Conservation (phyloP, 148 eudicot species). For the Chenopodium quinoa region DNA sequence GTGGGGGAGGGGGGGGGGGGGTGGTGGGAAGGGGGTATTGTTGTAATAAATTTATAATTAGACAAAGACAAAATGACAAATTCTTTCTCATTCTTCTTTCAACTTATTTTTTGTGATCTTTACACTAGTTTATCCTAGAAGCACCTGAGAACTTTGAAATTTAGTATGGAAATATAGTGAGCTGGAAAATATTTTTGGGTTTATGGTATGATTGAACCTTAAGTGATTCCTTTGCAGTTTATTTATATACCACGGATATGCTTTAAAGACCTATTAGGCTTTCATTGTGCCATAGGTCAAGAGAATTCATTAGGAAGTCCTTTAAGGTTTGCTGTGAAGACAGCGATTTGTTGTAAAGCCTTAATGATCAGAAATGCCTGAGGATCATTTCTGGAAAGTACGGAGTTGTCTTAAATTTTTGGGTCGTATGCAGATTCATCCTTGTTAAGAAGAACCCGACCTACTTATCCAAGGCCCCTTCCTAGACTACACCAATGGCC, state of each 20-base stretch:
- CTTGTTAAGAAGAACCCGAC: background rate
- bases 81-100: background rate
- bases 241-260: no score
- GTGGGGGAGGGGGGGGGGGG: background rate
- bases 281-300: background rate
- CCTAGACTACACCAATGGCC: background rate
- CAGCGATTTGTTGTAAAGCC: background rate
- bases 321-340: background rate
- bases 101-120: background rate
- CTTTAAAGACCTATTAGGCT: background rate
- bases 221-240: background rate
- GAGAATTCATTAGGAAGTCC: background rate
- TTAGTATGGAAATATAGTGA: background rate
- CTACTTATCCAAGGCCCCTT: background rate
- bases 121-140: background rate
- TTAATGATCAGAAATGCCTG: background rate
- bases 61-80: background rate
- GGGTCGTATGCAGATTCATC: background rate
- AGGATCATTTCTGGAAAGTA: no score
- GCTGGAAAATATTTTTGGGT: background rate
- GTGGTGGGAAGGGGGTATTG: background rate
- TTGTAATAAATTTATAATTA: no score
- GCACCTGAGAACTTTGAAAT: background rate
- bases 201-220: background rate
- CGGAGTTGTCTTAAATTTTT: background rate